phyloP scores from a whole-genome alignment of 2,329 filamentous ascomycete genomes.

The Cladosporium sp. region DNA sequence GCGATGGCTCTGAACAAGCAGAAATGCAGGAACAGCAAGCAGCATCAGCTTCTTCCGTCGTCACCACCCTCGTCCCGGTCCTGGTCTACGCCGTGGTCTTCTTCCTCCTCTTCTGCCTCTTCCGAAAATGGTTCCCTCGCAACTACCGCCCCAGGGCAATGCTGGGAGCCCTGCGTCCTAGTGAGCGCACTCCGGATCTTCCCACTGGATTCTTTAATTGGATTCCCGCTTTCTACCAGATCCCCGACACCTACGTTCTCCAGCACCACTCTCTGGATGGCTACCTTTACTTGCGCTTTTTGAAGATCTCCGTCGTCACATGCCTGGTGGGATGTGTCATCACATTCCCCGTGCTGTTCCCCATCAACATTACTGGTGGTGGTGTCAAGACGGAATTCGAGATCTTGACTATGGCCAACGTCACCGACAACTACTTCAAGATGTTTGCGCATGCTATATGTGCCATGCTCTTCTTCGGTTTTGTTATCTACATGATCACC shows the following conservation, averaged over 20 bases:
- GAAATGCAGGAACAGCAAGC: conserved; percentile 21
- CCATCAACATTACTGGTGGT: conserved; percentile 82
- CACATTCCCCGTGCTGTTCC: conserved; percentile 86
- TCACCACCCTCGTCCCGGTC: conserved; percentile 40
- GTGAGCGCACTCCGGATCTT: conserved; percentile 43
- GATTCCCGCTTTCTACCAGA: conserved; percentile 51
- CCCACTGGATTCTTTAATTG: conserved; percentile 40
- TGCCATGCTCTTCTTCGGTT: conserved; percentile 79
- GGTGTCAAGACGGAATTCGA: conserved; percentile 67
- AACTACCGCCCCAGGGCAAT: conserved; percentile 49
- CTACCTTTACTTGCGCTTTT: conserved; percentile 85
- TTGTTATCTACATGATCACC: conserved; percentile 84
- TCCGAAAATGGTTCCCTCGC: conserved; percentile 45
- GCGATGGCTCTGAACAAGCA: conserved; percentile 12
- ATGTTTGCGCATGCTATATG: conserved; percentile 82
- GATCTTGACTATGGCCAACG: conserved; percentile 75
- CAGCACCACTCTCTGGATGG: conserved; percentile 91
- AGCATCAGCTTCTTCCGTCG: conserved; percentile 35
- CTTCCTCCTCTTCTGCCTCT: conserved; percentile 41
- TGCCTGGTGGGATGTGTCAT: conserved; percentile 81
- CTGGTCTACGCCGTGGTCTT: conserved; percentile 37
- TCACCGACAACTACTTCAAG: conserved; percentile 62
- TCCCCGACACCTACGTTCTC: conserved; percentile 75
- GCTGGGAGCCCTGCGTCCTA: conserved; percentile 43
- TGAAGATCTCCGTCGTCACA: conserved; percentile 75